Percentiles rank a stretch among this genome's conserved stretches.
These are phyloP conservation scores for Acacia pycnantha DNA, from an alignment of 331 rosid species.

Conservation along the genomic window DNA sequence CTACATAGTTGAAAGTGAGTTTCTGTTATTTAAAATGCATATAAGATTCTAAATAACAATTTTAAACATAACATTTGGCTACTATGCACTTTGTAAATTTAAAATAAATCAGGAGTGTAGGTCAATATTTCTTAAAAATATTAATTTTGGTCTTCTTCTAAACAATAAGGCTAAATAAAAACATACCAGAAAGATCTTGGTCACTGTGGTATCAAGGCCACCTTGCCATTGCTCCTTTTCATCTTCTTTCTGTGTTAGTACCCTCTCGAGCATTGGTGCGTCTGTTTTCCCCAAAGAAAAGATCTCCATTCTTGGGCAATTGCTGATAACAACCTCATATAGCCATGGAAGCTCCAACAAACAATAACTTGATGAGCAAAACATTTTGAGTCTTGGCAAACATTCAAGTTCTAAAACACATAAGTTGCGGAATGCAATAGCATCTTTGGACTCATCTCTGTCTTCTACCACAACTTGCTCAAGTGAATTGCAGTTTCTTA, in stretches of 20 bases:
- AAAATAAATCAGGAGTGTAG: not conserved
- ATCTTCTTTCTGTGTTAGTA: not conserved
- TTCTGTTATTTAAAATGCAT: not conserved
- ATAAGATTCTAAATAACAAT: no score
- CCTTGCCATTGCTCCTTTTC: not conserved
- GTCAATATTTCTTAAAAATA: no score
- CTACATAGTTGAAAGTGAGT: not conserved
- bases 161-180: not conserved
- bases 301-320: conserved; percentile 10
- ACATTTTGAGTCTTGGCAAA: not conserved
- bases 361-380: not conserved
- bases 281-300: not conserved
- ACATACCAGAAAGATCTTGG: conserved; percentile 1
- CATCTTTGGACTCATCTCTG: not conserved
- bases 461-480: not conserved
- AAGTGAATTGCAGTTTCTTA: not conserved
- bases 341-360: not conserved
- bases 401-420: not conserved
- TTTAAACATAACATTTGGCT: not conserved
- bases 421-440: not conserved
- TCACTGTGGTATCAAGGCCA: not conserved
- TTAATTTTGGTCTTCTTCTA: no score
- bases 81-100: not conserved
- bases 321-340: not conserved
- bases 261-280: not conserved